These are phyloP conservation scores for Fusarium sp. DNA, from an alignment of 2,329 filamentous ascomycete genomes.

Conservation along the genomic window DNA sequence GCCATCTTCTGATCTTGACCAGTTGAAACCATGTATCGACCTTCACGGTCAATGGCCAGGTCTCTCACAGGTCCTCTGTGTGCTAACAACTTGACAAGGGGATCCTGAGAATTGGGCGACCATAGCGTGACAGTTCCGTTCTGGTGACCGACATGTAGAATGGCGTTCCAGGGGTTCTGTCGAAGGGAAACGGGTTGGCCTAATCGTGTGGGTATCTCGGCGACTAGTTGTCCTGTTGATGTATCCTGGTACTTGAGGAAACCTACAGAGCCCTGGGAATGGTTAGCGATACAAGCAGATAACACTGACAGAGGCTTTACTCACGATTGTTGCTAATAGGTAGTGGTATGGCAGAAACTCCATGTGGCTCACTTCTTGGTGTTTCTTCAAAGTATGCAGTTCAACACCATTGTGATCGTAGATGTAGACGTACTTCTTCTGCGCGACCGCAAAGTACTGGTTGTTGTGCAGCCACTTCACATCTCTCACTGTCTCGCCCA, in stretches of 20 bases:
- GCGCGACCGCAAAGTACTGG: conserved; percentile 92
- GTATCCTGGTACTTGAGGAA: conserved; percentile 95
- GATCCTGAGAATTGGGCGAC: conserved; percentile 90
- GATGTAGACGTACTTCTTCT: conserved; percentile 97
- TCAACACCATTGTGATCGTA: conserved; percentile 93
- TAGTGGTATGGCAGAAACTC: conserved; percentile 98
- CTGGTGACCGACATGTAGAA: conserved; percentile 92
- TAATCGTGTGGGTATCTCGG: conserved; percentile 84
- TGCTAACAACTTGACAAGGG: conserved; percentile 89
- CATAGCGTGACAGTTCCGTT: conserved; percentile 95
- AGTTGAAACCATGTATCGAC: conserved; percentile 93
- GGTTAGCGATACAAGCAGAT: conserved; percentile 21
- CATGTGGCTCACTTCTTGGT: conserved; percentile 91
- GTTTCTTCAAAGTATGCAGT: conserved; percentile 89
- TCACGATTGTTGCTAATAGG: conserved; percentile 84
- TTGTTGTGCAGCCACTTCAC: conserved; percentile 94
- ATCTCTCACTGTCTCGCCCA: conserved; percentile 90
- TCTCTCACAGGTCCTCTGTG: conserved; percentile 90
- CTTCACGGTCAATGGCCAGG: conserved; percentile 86
- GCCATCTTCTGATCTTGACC: conserved; percentile 92
- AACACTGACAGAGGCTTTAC: conserved; percentile 46
- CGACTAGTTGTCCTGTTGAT: conserved; percentile 88
- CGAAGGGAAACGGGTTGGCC: conserved; percentile 85
- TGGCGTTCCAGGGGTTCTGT: conserved; percentile 92
- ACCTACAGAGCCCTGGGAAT: conserved; percentile 75